Base-by-base conservation (phyloP, 1,284 basidiomycete species). In the Boletellus sp. region DNA sequence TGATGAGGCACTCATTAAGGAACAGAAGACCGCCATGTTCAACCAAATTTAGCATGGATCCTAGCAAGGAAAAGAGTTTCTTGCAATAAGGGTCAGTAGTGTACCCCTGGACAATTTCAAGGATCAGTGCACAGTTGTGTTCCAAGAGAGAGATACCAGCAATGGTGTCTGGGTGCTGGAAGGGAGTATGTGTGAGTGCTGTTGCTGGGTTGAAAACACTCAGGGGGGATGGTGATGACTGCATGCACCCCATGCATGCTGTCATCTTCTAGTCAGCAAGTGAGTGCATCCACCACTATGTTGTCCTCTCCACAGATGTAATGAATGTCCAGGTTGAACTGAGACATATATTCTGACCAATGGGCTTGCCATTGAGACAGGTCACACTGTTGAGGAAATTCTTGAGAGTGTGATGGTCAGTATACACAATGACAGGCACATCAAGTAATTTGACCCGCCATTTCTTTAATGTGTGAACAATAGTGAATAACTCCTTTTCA, bases 401-500 rank as follows among this genome's bases (percentile, higher is more conserved):
- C 26, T 71, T 58, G 0, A 77, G 56, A 0, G 68, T 73, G 0
- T 54, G 37, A 46, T 78, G 74, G 48, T 76, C 69, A 0, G 70
- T 73, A 37, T 61, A 65, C 0, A 73, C 48, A 0, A 44, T 37
- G 32, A 76, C 64, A 1, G 45, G 56, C 0, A 47, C 35, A 0
- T 69, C 71, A 0, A 74, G 33, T 0, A 76, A 53, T 14, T 69
- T 57, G 0, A 51, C 36, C 0, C 57, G 23, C 65, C 68, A 77
- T 30, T 69, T 69, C 22, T 64, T 56, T 0, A 73, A 50, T 0
- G 67, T 64, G 0, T 53, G 34, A 1, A 73, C 50, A 8, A 73
- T 68, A 0, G 66, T 67, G 0, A 73, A 50, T 0, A 71, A 47
- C 41, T 70, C 66, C 17, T 69, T 66, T 39, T 74, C 57, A 36